Percentiles rank a stretch among this genome's conserved stretches.
phyloP scores from a whole-genome alignment of 192 early-diverging fungal species.

The Coemansia sp. region DNA sequence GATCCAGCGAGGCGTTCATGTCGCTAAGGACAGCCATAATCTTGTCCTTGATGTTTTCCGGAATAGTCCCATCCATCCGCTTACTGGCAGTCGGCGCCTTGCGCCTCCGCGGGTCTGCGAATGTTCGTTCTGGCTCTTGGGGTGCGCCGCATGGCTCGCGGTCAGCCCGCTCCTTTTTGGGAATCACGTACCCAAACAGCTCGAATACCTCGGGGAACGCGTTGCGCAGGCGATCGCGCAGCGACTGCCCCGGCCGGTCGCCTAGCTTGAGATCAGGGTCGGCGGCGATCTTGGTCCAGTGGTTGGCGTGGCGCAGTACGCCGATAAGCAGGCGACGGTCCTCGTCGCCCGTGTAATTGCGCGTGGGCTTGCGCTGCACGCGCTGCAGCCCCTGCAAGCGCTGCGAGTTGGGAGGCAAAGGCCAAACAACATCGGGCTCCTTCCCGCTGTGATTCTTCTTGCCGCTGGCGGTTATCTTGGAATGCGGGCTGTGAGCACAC shows the following conservation, averaged over 20 bases:
- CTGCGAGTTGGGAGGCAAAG: conserved; percentile 53
- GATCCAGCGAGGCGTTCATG: conserved; percentile 48
- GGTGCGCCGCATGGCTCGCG: conserved; percentile 19
- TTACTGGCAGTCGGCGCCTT: conserved; percentile 51
- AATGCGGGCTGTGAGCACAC: conserved; percentile 44
- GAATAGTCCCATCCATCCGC: conserved; percentile 49
- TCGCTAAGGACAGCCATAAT: conserved; percentile 29
- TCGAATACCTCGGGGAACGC: conserved; percentile 57
- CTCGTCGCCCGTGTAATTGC: conserved; percentile 55
- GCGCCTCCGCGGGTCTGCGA: conserved; percentile 18
- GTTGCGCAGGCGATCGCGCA: conserved; percentile 55
- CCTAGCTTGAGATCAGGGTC: conserved; percentile 48
- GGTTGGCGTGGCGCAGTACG: conserved; percentile 49
- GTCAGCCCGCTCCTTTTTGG: conserved; percentile 55
- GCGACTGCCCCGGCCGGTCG: conserved; percentile 52
- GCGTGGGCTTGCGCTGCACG: conserved; percentile 56
- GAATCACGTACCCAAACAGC: conserved; percentile 55
- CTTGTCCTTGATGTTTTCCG: conserved; percentile 38
- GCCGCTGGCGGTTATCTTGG: conserved; percentile 11
- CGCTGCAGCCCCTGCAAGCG: conserved; percentile 52
- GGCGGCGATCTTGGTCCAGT: conserved; percentile 56
- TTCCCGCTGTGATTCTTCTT: conserved; percentile 19
- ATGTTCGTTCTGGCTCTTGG: neutral
- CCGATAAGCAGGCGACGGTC: conserved; percentile 50
- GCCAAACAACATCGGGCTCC: conserved; percentile 57